Evolutionary conservation across 2,329 filamentous ascomycete species (phyloP).

Genomic region (Aureobasidium sp.): DNA sequence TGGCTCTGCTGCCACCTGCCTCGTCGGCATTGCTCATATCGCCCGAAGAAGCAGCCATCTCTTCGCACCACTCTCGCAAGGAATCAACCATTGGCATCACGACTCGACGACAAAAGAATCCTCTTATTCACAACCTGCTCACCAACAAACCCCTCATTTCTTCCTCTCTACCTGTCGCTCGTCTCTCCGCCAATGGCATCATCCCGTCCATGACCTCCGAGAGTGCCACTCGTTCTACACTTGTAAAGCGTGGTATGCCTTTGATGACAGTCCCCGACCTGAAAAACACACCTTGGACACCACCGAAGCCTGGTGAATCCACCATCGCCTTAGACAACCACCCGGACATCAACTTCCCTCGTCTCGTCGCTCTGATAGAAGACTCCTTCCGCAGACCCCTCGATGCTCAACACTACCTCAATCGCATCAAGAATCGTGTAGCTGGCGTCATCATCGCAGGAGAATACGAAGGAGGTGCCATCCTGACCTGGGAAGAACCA

Average conservation of each 20-base stretch:
- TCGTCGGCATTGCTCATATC: conserved; percentile 88
- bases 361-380: conserved; percentile 80
- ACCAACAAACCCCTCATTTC: conserved; percentile 93
- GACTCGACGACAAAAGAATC: conserved; percentile 63
- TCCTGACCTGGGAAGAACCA: conserved; percentile 88
- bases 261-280: conserved; percentile 76
- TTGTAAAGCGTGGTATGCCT: conserved; percentile 87
- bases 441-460: conserved; percentile 92
- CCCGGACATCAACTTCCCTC: conserved; percentile 71
- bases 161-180: conserved; percentile 73
- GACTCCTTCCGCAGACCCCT: conserved; percentile 85
- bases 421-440: conserved; percentile 70
- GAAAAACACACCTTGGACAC: conserved; percentile 57
- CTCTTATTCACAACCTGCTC: conserved; percentile 87
- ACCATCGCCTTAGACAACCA: conserved; percentile 65
- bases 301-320: conserved; percentile 51
- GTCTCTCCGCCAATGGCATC: conserved; percentile 41
- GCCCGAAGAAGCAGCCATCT: conserved; percentile 70
- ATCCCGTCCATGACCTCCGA: conserved; percentile 27
- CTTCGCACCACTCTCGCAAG: conserved; percentile 28
- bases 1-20: conserved; percentile 71
- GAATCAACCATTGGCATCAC: conserved; percentile 37
- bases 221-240: conserved; percentile 40
- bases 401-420: conserved; percentile 74
- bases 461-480: conserved; percentile 91